Percentiles rank a stretch among this genome's conserved stretches.
phyloP scores from a whole-genome alignment of 2,329 filamentous ascomycete species.

The Stagonosporopsis chrysanthemi region DNA sequence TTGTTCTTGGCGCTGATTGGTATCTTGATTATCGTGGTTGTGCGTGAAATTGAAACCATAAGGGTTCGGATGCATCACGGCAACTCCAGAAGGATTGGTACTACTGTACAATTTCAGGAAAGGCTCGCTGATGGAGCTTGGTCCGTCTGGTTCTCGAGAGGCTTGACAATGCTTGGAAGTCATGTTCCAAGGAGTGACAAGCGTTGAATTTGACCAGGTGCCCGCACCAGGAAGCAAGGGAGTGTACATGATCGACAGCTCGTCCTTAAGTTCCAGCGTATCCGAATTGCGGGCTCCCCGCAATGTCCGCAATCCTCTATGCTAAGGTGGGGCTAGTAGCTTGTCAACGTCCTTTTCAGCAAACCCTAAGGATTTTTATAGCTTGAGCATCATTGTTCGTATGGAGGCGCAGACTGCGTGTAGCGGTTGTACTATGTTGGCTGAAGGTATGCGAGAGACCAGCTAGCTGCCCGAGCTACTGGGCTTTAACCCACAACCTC shows the following conservation, averaged over 20 bases:
- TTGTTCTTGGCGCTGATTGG: neutral
- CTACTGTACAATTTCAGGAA: neutral
- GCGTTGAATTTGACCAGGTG: neutral
- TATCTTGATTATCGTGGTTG: constrained; percentile 1
- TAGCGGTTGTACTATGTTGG: constrained; percentile 2
- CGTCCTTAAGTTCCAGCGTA: neutral
- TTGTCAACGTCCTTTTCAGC: neutral
- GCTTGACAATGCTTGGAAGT: constrained; percentile 10
- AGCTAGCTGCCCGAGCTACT: neutral
- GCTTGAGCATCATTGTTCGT: neutral
- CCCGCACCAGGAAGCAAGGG: neutral
- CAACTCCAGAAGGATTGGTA: constrained; percentile 5
- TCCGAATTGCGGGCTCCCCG: constrained; percentile 12
- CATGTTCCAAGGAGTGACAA: neutral
- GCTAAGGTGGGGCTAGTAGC: constrained; percentile 4
- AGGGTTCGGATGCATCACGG: neutral
- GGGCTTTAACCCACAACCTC: neutral
- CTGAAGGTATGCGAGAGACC: constrained; percentile 5
- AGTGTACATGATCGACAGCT: constrained; percentile 9
- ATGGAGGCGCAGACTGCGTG: neutral
- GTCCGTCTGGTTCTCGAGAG: neutral
- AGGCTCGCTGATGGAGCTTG: neutral
- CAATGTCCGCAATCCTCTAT: constrained; percentile 13
- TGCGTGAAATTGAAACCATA: neutral
- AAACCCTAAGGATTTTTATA: neutral